Evolutionary conservation across 371 early-diverging fungal species (phyloP), one percentile per base, ranked within the genome.

Genomic region (Massospora cicadina): DNA sequence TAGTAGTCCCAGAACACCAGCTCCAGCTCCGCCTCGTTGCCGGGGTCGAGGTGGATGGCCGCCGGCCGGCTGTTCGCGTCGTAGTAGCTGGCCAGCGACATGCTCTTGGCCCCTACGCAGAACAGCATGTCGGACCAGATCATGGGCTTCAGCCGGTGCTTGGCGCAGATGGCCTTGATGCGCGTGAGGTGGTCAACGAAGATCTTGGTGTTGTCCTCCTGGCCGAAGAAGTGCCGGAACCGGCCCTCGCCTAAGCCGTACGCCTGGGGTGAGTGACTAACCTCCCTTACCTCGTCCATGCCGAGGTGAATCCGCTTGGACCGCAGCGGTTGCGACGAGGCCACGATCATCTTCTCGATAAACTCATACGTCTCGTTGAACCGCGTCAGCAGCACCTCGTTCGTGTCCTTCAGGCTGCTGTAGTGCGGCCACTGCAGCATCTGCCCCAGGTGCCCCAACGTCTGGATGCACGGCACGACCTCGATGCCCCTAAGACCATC

Each of bases 1-100:
- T 89, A 90, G 68, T 89, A 91, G 71, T 90, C 88, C 92, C 92
- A 90, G 67, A 83, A 90, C 7, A 89, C 81, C 24, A 89, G 73
- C n/a, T 88, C 81, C 23, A 86, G 68, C 65, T 82, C 83, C 0
- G 72, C 63, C 32, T 90, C 86, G 55, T 87, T 74, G n/a, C 74
- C 77, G 26, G 79, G 79, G 1, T 71, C 73, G 31, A 85, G 55
- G 25, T 79, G 81, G 1, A 78, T 75, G 3, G 74, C 68, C 24
- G 84, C 79, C 1, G 82, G 79, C 63, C 77, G 77, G 68, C 74
- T 79, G 60, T 64, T 70, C 33, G 81, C 79, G 65, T 88, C 89
- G 71, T 90, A 89, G 70, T 90, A 90, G 5, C 84, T 85, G 54
- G 79, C 78, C 23, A 89, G 73, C 2, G 86, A 81, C 69, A 85